Evolutionary conservation across 202 grass and related monocot genomes (phyloP).

Genomic region (Cymbopogon flexuosus): DNA sequence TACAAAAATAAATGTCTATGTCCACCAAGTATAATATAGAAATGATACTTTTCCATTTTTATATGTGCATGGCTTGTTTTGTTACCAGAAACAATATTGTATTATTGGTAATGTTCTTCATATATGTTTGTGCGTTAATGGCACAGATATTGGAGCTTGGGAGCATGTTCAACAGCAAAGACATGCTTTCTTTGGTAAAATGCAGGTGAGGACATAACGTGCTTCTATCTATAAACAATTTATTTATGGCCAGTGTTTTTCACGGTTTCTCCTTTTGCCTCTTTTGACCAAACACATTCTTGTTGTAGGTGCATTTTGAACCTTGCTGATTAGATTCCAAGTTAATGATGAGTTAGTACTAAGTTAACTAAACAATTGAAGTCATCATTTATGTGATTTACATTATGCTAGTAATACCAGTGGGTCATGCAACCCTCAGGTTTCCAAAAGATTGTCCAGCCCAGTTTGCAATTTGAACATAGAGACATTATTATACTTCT

Average conservation of each 20-base stretch:
- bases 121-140: not conserved
- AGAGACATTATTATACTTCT: not conserved
- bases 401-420: not conserved
- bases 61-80: not conserved
- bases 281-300: not conserved
- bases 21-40: not conserved
- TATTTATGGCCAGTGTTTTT: not conserved
- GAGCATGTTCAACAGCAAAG: slow-evolving; percentile 89
- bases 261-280: too few species aligned
- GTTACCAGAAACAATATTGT: not conserved
- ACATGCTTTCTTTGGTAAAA: slow-evolving; percentile 87
- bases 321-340: not conserved
- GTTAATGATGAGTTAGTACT: not conserved
- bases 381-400: not conserved
- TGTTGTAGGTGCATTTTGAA: not conserved
- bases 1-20: not conserved
- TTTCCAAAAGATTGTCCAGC: not conserved
- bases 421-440: not conserved
- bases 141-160: slow-evolving; percentile 80
- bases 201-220: slow-evolving; percentile 60
- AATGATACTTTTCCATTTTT: not conserved
- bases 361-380: not conserved
- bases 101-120: slow-evolving; percentile 7
- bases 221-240: not conserved
- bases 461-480: not conserved